Conservation (phyloP, 2,329 filamentous ascomycete species). For the Colletotrichum agaves region DNA sequence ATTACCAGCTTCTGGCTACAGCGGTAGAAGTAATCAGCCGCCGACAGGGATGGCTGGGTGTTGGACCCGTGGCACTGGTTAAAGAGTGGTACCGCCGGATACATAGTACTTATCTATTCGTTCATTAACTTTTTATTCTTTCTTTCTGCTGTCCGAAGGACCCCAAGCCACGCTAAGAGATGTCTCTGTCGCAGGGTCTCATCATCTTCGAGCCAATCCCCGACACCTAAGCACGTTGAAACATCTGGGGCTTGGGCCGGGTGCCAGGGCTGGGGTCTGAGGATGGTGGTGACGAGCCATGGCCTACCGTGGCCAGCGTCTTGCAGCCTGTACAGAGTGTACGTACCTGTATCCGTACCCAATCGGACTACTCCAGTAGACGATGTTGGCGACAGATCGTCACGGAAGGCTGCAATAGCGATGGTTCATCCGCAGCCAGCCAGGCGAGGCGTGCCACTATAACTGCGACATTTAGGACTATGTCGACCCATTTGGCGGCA, state of each 20-base stretch:
- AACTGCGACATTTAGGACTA: no score
- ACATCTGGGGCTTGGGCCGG: slow-evolving; percentile 24
- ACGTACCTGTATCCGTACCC: slow-evolving; percentile 22
- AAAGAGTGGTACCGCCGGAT: slow-evolving; percentile 29
- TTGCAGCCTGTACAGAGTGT: not conserved
- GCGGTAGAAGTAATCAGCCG: slow-evolving; percentile 21
- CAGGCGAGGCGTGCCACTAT: no score
- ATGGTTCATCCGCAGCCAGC: no score
- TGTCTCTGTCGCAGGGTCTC: slow-evolving; percentile 5
- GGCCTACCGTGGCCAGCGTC: slow-evolving; percentile 8
- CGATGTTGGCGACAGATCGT: not conserved
- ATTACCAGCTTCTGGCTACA: slow-evolving; percentile 10
- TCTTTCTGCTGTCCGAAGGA: not conserved
- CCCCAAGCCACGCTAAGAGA: slow-evolving; percentile 7
- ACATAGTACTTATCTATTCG: no score
- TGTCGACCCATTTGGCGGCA: not conserved
- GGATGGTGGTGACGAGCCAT: slow-evolving; percentile 20
- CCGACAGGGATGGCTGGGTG: slow-evolving; percentile 10
- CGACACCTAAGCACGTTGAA: slow-evolving; percentile 30
- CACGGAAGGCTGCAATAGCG: no score
- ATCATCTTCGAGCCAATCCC: slow-evolving; percentile 40
- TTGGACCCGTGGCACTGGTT: slow-evolving; percentile 32
- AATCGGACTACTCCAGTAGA: slow-evolving; percentile 12
- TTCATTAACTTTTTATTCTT: not conserved
- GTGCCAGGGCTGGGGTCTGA: slow-evolving; percentile 19